Percentiles rank a stretch among this genome's conserved stretches.
Conservation (phyloP, 805 yeast genomes). For the Wickerhamomyces hampshirensis region DNA sequence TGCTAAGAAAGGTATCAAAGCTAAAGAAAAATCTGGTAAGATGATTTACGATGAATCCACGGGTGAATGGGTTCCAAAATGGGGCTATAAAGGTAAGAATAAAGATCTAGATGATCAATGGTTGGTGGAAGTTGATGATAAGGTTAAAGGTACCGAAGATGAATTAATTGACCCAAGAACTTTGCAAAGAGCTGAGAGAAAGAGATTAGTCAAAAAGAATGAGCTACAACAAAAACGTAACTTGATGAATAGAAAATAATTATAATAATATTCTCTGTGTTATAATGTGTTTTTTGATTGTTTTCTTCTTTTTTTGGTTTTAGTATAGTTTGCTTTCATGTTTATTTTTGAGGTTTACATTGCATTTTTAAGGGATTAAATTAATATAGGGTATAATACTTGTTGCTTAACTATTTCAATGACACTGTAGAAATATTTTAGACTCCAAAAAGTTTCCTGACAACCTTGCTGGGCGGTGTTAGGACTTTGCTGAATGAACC, state of each 20-base stretch:
- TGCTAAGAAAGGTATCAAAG: slow-evolving; percentile 86
- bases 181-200: slow-evolving; percentile 76
- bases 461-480: slow-evolving; percentile 17
- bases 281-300: not conserved
- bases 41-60: slow-evolving; percentile 83
- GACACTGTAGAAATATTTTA: not conserved
- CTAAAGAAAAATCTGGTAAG: slow-evolving; percentile 87
- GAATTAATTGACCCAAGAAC: slow-evolving; percentile 87
- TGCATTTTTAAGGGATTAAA: not conserved
- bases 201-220: slow-evolving; percentile 79
- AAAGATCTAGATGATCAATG: slow-evolving; percentile 86
- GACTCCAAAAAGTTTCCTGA: slow-evolving; percentile 20
- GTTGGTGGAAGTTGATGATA: slow-evolving; percentile 90
- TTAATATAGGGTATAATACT: not conserved
- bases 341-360: not conserved
- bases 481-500: not conserved
- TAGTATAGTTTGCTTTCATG: not conserved
- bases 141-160: slow-evolving; percentile 47
- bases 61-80: slow-evolving; percentile 95
- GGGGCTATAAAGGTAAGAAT: slow-evolving; percentile 96
- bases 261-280: not conserved
- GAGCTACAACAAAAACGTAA: slow-evolving; percentile 81
- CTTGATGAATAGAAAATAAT: slow-evolving; percentile 35
- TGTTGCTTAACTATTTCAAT: not conserved
- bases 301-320: too few relatives aligned